Evolutionary conservation across 1,139 yeast genomes (phyloP).

Genomic region (Geotrichum restrictum): DNA sequence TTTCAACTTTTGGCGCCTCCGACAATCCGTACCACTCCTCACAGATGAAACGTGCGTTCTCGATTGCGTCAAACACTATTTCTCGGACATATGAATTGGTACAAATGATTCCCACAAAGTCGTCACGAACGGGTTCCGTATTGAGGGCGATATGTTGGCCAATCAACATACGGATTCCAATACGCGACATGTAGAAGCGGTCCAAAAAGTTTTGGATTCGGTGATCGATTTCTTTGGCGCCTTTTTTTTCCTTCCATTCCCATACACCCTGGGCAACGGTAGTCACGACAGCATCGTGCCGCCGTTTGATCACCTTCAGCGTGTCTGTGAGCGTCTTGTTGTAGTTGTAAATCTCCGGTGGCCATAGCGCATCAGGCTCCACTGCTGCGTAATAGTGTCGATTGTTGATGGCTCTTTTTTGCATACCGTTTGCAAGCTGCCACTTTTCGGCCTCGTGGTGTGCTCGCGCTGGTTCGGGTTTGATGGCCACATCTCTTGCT

Average conservation of each 20-base stretch:
- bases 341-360: slow-evolving; percentile 69
- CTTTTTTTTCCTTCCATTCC: slow-evolving; percentile 61
- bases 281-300: slow-evolving; percentile 92
- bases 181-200: slow-evolving; percentile 78
- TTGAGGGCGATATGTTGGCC: slow-evolving; percentile 83
- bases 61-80: slow-evolving; percentile 79
- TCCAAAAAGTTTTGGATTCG: slow-evolving; percentile 76
- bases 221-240: slow-evolving; percentile 37
- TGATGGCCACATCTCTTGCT: slow-evolving; percentile 30
- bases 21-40: slow-evolving; percentile 81
- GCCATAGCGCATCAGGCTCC: slow-evolving; percentile 55
- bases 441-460: slow-evolving; percentile 24
- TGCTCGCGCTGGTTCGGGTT: slow-evolving; percentile 31
- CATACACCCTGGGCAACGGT: slow-evolving; percentile 91
- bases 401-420: slow-evolving; percentile 21
- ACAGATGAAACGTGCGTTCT: slow-evolving; percentile 80
- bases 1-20: slow-evolving; percentile 75
- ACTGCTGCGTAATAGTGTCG: slow-evolving; percentile 61
- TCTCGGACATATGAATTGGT: slow-evolving; percentile 75
- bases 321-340: slow-evolving; percentile 65
- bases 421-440: slow-evolving; percentile 17
- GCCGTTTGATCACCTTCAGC: slow-evolving; percentile 64
- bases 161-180: slow-evolving; percentile 83
- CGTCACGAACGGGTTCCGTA: slow-evolving; percentile 53
- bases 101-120: slow-evolving; percentile 81